Conservation (phyloP, 2,329 filamentous ascomycete genomes). For the Calonectria pseudoturangicola region DNA sequence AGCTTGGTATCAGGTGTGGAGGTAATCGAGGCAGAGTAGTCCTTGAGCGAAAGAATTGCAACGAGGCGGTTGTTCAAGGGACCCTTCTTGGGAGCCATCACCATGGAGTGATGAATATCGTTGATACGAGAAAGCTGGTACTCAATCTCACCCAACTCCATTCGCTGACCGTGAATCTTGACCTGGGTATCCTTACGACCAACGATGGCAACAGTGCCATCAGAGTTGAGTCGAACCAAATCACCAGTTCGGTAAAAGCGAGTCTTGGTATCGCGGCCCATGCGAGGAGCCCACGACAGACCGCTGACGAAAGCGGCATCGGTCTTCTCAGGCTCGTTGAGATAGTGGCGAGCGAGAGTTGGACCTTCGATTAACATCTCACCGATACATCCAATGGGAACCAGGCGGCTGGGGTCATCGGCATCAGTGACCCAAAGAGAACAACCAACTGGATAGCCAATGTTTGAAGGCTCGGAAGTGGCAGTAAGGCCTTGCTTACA, state of each 20-base stretch:
- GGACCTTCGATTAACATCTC: slow-evolving; percentile 17
- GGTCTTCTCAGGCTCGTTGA: slow-evolving; percentile 16
- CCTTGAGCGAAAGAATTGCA: slow-evolving; percentile 40
- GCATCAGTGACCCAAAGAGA: slow-evolving; percentile 7
- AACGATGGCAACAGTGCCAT: slow-evolving; percentile 64
- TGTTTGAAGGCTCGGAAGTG: slow-evolving; percentile 20
- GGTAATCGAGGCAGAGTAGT: not conserved
- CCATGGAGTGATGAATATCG: slow-evolving; percentile 68
- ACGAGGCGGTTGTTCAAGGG: slow-evolving; percentile 42
- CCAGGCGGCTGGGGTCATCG: slow-evolving; percentile 2
- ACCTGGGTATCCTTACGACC: slow-evolving; percentile 68
- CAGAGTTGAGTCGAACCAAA: slow-evolving; percentile 63
- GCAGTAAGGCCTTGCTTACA: not conserved
- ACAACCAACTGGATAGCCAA: not conserved
- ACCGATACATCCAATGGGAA: slow-evolving; percentile 21
- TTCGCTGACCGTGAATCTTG: slow-evolving; percentile 66
- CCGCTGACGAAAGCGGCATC: slow-evolving; percentile 7
- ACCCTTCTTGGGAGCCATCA: slow-evolving; percentile 59
- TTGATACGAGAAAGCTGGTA: slow-evolving; percentile 71
- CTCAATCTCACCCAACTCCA: slow-evolving; percentile 66
- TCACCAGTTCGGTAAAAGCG: slow-evolving; percentile 68
- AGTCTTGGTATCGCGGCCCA: not conserved
- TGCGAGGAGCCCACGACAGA: not conserved
- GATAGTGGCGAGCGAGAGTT: slow-evolving; percentile 1
- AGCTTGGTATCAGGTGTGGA: slow-evolving; percentile 4